Evolutionary conservation across 108 stramenopile species (phyloP).

Genomic region (Fragilaria crotonensis): DNA sequence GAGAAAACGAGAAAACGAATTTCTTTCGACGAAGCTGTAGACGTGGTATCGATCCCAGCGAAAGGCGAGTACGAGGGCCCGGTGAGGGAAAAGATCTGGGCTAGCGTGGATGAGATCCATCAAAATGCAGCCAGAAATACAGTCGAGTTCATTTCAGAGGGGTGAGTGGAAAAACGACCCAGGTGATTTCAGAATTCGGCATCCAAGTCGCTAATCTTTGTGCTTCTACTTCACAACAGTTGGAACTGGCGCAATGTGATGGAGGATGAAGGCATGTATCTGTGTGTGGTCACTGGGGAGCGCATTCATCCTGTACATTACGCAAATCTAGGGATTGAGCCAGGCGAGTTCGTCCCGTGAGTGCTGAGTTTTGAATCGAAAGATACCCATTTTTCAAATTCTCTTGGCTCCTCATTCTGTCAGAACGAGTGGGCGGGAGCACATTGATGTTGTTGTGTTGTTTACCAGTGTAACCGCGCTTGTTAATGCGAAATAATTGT

Average conservation of each 20-base stretch:
- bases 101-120: conserved; percentile 45
- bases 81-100: conserved; percentile 42
- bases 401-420: too few species aligned
- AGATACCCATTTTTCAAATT: too few species aligned
- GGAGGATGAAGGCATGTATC: conserved; percentile 69
- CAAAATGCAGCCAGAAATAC: conserved; percentile 58
- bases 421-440: too few species aligned
- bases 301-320: conserved; percentile 68
- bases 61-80: conserved; percentile 49
- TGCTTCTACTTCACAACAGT: conserved; percentile 5
- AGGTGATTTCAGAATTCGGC: not conserved
- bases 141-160: conserved; percentile 61
- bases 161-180: conserved; percentile 12
- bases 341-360: not conserved
- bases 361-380: not conserved
- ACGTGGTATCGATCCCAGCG: conserved; percentile 60
- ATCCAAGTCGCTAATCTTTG: conserved; percentile 3
- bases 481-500: too few species aligned
- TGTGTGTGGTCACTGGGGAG: conserved; percentile 38
- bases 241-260: conserved; percentile 63
- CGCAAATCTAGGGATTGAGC: not conserved
- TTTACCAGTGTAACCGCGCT: too few species aligned
- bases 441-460: too few species aligned
- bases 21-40: conserved; percentile 37
- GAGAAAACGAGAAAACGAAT: conserved; percentile 6